A percentile compares a stretch with the other conserved stretches of the same genome.
Conservation (phyloP, 345 rosid genomes). For the Camelina neglecta region DNA sequence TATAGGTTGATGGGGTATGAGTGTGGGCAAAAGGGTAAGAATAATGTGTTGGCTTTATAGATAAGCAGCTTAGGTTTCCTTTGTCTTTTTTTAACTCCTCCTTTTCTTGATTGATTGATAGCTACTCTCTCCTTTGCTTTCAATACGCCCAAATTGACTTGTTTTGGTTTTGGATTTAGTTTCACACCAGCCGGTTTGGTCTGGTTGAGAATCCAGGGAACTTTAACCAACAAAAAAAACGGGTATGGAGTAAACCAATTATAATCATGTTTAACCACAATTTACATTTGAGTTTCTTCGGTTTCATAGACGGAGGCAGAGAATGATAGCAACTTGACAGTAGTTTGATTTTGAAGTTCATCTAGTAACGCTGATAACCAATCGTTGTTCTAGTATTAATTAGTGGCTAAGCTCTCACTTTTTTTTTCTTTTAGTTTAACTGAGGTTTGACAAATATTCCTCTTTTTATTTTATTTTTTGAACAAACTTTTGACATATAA, state of each 20-base stretch:
- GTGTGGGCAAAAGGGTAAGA: slow-evolving; percentile 44
- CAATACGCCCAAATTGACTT: slow-evolving; percentile 26
- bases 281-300: not conserved
- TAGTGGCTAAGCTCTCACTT: not conserved
- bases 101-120: slow-evolving; percentile 29
- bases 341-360: not conserved
- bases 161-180: slow-evolving; percentile 15
- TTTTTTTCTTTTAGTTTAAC: no score
- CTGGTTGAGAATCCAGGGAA: not conserved
- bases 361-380: not conserved
- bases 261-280: not conserved
- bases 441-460: no score
- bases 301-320: slow-evolving; percentile 5
- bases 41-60: slow-evolving; percentile 47
- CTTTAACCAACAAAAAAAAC: not conserved
- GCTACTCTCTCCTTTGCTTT: slow-evolving; percentile 32
- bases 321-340: slow-evolving; percentile 5
- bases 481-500: no score
- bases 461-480: no score
- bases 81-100: slow-evolving; percentile 26
- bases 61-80: slow-evolving; percentile 42
- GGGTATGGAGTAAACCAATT: not conserved
- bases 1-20: slow-evolving; percentile 38
- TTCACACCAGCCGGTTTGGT: slow-evolving; percentile 21
- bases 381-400: not conserved